phyloP scores from a whole-genome alignment of 495 filamentous ascomycete species.

The Hapsidospora chrysogenum region DNA sequence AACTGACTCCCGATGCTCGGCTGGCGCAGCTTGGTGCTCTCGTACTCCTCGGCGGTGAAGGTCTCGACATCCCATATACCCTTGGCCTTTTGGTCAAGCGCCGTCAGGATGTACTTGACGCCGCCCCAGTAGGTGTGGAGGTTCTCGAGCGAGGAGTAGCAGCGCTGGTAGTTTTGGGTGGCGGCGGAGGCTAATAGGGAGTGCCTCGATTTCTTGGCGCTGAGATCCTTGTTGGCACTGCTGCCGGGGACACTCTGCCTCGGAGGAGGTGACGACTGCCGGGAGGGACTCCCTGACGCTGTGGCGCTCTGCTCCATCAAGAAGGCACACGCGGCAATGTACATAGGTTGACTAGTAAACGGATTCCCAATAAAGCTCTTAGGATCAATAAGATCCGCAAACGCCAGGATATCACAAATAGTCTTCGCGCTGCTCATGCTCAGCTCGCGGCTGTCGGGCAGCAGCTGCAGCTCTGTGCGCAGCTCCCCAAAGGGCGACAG shows the following conservation, averaged over 20 bases:
- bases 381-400: conserved; percentile 62
- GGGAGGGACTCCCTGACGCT: conserved; percentile 36
- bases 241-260: conserved; percentile 10
- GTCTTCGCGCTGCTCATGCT: conserved; percentile 83
- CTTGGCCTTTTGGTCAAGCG: conserved; percentile 73
- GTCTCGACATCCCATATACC: conserved; percentile 69
- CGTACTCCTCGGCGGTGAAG: conserved; percentile 62
- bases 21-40: conserved; percentile 38
- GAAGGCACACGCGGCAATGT: conserved; percentile 77
- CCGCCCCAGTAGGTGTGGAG: conserved; percentile 71
- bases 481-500: conserved; percentile 57
- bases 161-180: conserved; percentile 64
- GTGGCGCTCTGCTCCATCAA: conserved; percentile 56
- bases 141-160: conserved; percentile 63
- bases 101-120: conserved; percentile 70
- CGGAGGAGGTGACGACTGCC: conserved; percentile 25
- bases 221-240: conserved; percentile 7
- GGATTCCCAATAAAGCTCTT: conserved; percentile 72
- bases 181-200: conserved; percentile 57
- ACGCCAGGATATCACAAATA: conserved; percentile 68
- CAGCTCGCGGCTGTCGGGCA: conserved; percentile 60
- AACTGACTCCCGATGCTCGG: too few relatives aligned
- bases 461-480: conserved; percentile 43
- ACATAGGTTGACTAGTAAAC: conserved; percentile 79
- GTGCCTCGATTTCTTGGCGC: conserved; percentile 34